Evolutionary conservation across 73 alveolate species (phyloP).

Genomic region (Blepharisma japonicum): DNA sequence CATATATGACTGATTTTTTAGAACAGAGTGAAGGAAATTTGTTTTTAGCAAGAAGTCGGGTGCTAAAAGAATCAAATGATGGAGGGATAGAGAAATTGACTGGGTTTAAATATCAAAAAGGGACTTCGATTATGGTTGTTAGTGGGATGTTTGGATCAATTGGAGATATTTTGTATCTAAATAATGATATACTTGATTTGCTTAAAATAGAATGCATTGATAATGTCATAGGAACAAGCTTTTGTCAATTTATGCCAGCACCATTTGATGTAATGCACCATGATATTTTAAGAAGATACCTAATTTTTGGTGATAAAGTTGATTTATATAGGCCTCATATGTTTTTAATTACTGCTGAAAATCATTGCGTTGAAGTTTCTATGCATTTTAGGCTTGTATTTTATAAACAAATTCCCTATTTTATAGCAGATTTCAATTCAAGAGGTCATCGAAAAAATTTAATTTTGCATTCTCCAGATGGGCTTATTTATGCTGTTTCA

Average conservation of each 20-base stretch:
- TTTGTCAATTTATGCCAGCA: background rate
- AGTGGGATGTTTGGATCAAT: background rate
- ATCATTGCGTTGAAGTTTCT: slow-evolving; percentile 10
- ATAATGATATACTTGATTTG: background rate
- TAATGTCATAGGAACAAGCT: slow-evolving; percentile 7
- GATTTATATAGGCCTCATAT: background rate
- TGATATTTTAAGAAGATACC: background rate
- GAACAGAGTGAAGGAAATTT: background rate
- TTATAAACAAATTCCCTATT: background rate
- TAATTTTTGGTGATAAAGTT: background rate
- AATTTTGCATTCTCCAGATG: slow-evolving; percentile 8
- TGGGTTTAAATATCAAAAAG: background rate
- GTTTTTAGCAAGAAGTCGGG: background rate
- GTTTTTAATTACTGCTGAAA: background rate
- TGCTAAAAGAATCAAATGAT: background rate
- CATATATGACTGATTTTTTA: background rate
- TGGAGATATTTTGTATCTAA: slow-evolving; percentile 7
- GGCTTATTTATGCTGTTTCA: background rate
- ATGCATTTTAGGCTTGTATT: slow-evolving; percentile 16
- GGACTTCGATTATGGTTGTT: background rate
- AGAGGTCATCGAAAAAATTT: background rate
- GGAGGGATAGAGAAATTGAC: background rate
- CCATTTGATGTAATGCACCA: slow-evolving; percentile 20
- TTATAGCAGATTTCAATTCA: background rate
- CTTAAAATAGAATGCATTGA: background rate